Conservation (phyloP, 2,329 filamentous ascomycete species). For the Microdochium trichocladiopsis region DNA sequence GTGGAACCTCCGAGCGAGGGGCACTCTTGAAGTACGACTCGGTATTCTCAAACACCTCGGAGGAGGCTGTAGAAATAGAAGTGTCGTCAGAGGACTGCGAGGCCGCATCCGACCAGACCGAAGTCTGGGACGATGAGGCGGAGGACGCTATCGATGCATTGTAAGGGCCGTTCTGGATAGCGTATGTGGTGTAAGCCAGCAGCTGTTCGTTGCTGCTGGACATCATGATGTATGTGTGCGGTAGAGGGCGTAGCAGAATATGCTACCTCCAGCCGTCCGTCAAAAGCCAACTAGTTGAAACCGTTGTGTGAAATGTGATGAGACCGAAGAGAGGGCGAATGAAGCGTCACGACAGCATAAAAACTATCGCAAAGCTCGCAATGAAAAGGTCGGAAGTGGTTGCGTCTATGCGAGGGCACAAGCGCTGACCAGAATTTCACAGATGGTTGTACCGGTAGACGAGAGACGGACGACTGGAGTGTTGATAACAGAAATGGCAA, state of each 20-base stretch:
- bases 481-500: slow-evolving; percentile 35
- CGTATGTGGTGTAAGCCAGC: slow-evolving; percentile 41
- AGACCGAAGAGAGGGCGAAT: slow-evolving; percentile 33
- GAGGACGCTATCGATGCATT: slow-evolving; percentile 66
- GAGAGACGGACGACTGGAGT: slow-evolving; percentile 58
- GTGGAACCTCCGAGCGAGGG: slow-evolving; percentile 38
- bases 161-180: slow-evolving; percentile 50
- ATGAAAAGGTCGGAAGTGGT: slow-evolving; percentile 33
- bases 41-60: slow-evolving; percentile 40
- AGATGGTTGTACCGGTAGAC: slow-evolving; percentile 52
- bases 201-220: slow-evolving; percentile 44
- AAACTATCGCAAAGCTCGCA: slow-evolving; percentile 27
- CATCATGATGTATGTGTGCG: slow-evolving; percentile 46
- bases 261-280: slow-evolving; percentile 47
- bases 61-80: slow-evolving; percentile 54
- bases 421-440: slow-evolving; percentile 39
- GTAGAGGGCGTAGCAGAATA: slow-evolving; percentile 14
- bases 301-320: slow-evolving; percentile 28
- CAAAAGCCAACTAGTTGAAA: slow-evolving; percentile 42
- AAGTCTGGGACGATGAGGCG: slow-evolving; percentile 68
- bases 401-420: slow-evolving; percentile 33
- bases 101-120: slow-evolving; percentile 69
- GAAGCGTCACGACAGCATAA: slow-evolving; percentile 32
- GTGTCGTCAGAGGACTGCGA: slow-evolving; percentile 65
- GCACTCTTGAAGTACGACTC: slow-evolving; percentile 3